Evolutionary conservation across 371 early-diverging fungal species (phyloP).

Genomic region (Smittium culicis): DNA sequence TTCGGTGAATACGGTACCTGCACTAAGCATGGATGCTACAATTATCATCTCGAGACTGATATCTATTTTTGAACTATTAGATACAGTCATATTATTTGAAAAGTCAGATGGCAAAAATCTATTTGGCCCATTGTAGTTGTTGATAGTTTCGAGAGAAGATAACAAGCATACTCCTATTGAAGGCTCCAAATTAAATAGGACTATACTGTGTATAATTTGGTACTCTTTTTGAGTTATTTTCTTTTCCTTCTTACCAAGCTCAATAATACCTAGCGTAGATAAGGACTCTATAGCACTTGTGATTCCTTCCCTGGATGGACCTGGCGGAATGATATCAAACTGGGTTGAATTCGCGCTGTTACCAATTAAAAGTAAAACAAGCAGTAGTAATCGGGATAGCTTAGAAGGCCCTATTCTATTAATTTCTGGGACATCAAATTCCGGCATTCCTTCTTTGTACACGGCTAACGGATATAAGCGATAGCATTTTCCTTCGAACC

Average conservation of each 20-base stretch:
- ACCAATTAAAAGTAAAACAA: conserved; percentile 13
- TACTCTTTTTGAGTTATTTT: not conserved
- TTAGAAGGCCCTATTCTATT: not conserved
- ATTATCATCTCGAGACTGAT: not conserved
- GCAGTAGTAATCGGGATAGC: not conserved
- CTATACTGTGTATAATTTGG: not conserved
- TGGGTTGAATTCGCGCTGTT: not conserved
- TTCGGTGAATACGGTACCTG: not conserved
- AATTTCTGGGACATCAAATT: not conserved
- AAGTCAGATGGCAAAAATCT: not conserved
- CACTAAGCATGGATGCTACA: not conserved
- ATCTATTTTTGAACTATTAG: not conserved
- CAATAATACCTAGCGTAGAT: not conserved
- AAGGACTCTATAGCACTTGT: not conserved
- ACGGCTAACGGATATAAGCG: not conserved
- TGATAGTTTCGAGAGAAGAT: not conserved
- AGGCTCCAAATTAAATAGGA: not conserved
- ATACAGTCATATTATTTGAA: not conserved
- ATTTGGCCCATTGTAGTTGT: not conserved
- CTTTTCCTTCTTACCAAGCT: not conserved
- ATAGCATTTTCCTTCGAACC: conserved; percentile 2
- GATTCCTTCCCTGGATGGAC: not conserved
- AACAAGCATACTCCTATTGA: not conserved
- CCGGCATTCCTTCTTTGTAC: conserved; percentile 17
- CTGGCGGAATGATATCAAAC: conserved; percentile 20